A percentile compares a stretch with the other conserved stretches of the same genome.
These are phyloP conservation scores for Puccinia polysora DNA, from an alignment of 1,284 basidiomycete species.

Conservation along the genomic window DNA sequence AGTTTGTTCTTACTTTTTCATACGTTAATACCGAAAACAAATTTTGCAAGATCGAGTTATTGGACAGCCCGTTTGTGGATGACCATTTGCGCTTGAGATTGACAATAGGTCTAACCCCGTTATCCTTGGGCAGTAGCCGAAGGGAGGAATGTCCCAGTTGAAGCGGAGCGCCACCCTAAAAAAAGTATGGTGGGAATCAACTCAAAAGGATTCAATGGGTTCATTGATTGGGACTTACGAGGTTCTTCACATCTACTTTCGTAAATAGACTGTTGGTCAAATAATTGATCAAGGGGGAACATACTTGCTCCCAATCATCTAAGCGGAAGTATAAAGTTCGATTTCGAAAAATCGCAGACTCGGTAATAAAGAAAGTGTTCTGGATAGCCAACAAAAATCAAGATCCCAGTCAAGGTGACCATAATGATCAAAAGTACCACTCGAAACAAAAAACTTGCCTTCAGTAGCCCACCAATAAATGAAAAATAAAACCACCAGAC, in stretches of 20 bases:
- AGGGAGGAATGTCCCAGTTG: conserved; percentile 77
- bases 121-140: conserved; percentile 83
- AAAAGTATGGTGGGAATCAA: conserved; percentile 41
- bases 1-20: conserved; percentile 75
- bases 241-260: conserved; percentile 58
- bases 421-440: conserved; percentile 52
- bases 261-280: conserved; percentile 65
- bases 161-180: conserved; percentile 47
- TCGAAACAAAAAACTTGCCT: conserved; percentile 57
- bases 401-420: conserved; percentile 95
- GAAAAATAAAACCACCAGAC: conserved; percentile 88
- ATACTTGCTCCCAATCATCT: conserved; percentile 83
- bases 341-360: conserved; percentile 81
- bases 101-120: too few species aligned
- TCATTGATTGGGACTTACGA: conserved; percentile 50
- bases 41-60: too few species aligned
- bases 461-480: conserved; percentile 72
- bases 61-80: conserved; percentile 73
- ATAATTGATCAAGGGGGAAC: conserved; percentile 69
- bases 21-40: conserved; percentile 78
- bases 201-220: too few species aligned
- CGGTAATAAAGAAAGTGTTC: too few species aligned
- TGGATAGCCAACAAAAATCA: too few species aligned
- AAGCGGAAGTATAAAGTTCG: conserved; percentile 85
- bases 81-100: conserved; percentile 69